A percentile compares a stretch with the other conserved stretches of the same genome.
Evolutionary conservation across 116 monocot genomes (phyloP).

Genomic region (Papilionanthe hybrid): DNA sequence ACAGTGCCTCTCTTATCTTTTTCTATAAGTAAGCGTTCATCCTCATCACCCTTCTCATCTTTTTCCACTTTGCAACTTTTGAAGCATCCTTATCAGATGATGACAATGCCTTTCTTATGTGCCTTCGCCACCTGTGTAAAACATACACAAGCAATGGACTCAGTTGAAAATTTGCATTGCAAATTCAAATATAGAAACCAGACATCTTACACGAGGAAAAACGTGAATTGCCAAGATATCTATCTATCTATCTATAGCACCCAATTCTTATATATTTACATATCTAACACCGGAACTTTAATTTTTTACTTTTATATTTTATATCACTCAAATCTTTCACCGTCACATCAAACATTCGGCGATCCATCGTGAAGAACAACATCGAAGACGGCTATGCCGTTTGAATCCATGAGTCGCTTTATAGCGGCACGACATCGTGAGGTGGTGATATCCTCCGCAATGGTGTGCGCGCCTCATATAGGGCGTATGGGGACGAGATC

Average conservation of each 20-base stretch:
- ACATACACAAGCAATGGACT: background rate
- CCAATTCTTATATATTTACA: no score
- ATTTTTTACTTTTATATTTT: no score
- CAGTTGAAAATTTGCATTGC: background rate
- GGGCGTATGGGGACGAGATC: no score
- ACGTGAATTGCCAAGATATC: no score
- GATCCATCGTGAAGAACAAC: conserved; percentile 48
- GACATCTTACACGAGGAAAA: no score
- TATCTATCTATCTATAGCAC: no score
- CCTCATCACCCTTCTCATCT: conserved; percentile 49
- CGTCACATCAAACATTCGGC: conserved; percentile 46
- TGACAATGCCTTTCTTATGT: conserved; percentile 57
- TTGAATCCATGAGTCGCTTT: conserved; percentile 31
- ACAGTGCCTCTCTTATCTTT: no score
- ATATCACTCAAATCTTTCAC: conserved; percentile 37
- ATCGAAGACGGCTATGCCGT: conserved; percentile 30
- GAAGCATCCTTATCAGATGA: conserved; percentile 27
- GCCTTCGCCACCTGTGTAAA: conserved; percentile 75
- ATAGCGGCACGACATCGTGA: conserved; percentile 30
- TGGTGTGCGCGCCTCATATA: no score
- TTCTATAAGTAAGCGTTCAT: conserved; percentile 79
- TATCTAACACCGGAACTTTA: no score
- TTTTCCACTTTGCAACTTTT: conserved; percentile 22
- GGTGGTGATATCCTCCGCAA: no score
- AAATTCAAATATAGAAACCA: background rate